phyloP scores from a whole-genome alignment of 768 basidiomycete genomes.

The Saitozyma sp. region DNA sequence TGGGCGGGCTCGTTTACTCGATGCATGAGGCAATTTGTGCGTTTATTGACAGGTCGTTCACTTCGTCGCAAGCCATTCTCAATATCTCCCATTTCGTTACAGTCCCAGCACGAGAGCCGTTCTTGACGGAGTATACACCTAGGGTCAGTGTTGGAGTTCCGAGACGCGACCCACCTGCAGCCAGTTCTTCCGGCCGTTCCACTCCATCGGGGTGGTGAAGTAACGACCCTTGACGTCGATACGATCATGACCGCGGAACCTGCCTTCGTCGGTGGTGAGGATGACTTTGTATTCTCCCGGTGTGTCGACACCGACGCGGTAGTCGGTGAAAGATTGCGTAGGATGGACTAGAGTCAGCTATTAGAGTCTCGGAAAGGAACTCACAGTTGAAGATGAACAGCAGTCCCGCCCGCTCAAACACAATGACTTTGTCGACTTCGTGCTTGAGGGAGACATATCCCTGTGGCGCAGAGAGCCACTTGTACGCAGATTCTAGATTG shows the following conservation, averaged over 20 bases:
- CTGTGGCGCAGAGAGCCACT: conserved; percentile 83
- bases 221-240: conserved; percentile 65
- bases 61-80: too few species aligned
- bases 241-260: conserved; percentile 88
- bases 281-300: conserved; percentile 81
- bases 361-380: conserved; percentile 4
- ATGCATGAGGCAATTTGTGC: too few species aligned
- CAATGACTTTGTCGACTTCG: conserved; percentile 87
- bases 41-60: too few species aligned
- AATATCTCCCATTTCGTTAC: conserved; percentile 1
- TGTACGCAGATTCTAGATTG: conserved; percentile 70
- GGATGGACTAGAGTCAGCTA: conserved; percentile 64
- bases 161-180: conserved; percentile 63
- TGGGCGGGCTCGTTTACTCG: too few species aligned
- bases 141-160: neutral
- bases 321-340: conserved; percentile 84
- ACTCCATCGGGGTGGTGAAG: conserved; percentile 79
- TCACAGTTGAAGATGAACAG: conserved; percentile 90
- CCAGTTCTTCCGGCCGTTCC: conserved; percentile 92
- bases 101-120: conserved; percentile 46
- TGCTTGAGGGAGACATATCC: conserved; percentile 93
- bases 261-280: conserved; percentile 79
- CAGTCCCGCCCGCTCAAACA: conserved; percentile 88
- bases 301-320: conserved; percentile 83
- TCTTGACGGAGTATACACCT: conserved; percentile 46